A percentile compares a stretch with the other conserved stretches of the same genome.
Conservation (phyloP, 352 stramenopile genomes). For the Elongisporangium senticosum region DNA sequence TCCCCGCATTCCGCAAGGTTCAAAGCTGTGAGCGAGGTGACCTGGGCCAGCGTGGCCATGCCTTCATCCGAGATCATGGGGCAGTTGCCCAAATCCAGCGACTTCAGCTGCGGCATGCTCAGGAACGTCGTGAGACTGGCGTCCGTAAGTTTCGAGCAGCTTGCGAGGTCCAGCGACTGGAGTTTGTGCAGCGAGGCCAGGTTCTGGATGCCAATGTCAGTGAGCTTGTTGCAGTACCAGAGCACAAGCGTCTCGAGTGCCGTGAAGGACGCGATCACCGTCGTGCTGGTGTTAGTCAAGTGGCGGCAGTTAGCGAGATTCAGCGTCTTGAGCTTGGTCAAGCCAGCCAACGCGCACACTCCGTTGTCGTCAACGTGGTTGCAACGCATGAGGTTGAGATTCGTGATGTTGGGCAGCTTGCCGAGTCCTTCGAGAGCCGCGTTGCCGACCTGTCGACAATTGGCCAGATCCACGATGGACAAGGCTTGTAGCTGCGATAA, state of each 20-base stretch:
- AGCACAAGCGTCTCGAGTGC: conserved; percentile 61
- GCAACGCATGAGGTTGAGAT: conserved; percentile 77
- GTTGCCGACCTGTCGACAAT: conserved; percentile 74
- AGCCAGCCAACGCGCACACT: conserved; percentile 30
- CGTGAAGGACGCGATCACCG: conserved; percentile 37
- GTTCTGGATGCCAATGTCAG: conserved; percentile 40
- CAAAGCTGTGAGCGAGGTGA: conserved; percentile 54
- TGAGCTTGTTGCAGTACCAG: conserved; percentile 86
- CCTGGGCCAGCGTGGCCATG: conserved; percentile 33
- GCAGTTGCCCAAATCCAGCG: conserved; percentile 82
- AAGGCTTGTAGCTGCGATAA: conserved; percentile 37
- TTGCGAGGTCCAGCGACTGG: conserved; percentile 67
- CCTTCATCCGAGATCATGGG: conserved; percentile 60
- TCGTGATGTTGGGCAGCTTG: conserved; percentile 51
- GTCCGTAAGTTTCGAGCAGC: conserved; percentile 67
- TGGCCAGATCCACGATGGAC: conserved; percentile 62
- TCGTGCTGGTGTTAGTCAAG: conserved; percentile 48
- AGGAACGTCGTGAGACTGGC: conserved; percentile 38
- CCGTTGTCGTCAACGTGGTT: conserved; percentile 62
- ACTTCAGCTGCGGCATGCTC: conserved; percentile 41
- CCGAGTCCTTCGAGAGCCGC: conserved; percentile 44
- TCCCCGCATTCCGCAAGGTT: conserved; percentile 72
- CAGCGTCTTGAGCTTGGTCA: conserved; percentile 55
- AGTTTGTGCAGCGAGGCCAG: conserved; percentile 40
- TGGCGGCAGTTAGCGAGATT: conserved; percentile 81